These are phyloP conservation scores for Vigna reflexopilosa DNA, from an alignment of 306 rosid species.

Conservation along the genomic window DNA sequence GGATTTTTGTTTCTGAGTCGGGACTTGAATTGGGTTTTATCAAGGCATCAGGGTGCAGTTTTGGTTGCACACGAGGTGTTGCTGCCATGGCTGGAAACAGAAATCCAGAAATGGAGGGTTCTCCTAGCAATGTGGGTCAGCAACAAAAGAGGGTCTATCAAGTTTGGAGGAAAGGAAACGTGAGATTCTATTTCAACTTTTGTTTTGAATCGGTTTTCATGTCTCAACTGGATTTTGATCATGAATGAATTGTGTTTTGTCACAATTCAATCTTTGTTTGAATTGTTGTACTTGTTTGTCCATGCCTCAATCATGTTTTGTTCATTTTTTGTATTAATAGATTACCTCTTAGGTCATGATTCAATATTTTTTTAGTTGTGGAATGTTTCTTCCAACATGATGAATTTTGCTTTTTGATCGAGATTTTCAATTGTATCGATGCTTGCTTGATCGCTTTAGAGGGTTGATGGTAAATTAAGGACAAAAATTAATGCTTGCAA, in stretches of 20 bases:
- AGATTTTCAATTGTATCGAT: slow-evolving; percentile 1
- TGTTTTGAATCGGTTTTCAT: slow-evolving; percentile 29
- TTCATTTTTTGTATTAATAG: not conserved
- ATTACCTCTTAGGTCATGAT: slow-evolving; percentile 11
- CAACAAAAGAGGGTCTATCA: slow-evolving; percentile 72
- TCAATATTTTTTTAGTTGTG: not conserved
- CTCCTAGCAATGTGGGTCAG: slow-evolving; percentile 45
- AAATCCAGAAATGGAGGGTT: slow-evolving; percentile 47
- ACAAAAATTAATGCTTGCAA: not conserved
- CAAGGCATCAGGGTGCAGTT: slow-evolving; percentile 33
- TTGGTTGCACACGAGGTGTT: slow-evolving; percentile 38
- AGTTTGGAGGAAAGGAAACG: slow-evolving; percentile 93
- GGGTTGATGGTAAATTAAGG: not conserved
- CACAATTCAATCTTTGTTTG: slow-evolving; percentile 31
- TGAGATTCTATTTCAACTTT: slow-evolving; percentile 52
- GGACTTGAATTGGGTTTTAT: slow-evolving; percentile 38
- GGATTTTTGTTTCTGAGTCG: slow-evolving; percentile 34
- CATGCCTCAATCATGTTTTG: slow-evolving; percentile 12
- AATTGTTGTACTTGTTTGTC: slow-evolving; percentile 34
- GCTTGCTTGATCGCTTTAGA: not conserved
- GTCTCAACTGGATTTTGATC: slow-evolving; percentile 19
- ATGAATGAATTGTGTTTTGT: slow-evolving; percentile 36
- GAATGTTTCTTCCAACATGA: slow-evolving; percentile 11
- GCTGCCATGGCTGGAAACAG: slow-evolving; percentile 48
- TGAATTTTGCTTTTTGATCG: slow-evolving; percentile 29